A percentile compares a stretch with the other conserved stretches of the same genome.
Evolutionary conservation across 805 yeast species (phyloP).

Genomic region (Yarrowia yakushimensis): DNA sequence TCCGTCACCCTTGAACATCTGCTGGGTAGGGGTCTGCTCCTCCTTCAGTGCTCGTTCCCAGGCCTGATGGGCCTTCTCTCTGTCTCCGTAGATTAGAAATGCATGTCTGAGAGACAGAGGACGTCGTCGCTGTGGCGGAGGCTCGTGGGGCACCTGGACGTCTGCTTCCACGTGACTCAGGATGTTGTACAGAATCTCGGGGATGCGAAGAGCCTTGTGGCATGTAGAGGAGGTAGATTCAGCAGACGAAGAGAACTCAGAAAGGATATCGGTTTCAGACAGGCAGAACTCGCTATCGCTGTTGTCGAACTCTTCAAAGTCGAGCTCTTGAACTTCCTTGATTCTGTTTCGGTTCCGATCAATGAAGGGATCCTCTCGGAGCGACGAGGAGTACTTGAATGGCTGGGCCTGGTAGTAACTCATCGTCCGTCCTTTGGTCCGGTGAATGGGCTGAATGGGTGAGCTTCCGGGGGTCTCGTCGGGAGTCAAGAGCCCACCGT

Average conservation of each 20-base stretch:
- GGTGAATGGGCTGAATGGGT: not conserved
- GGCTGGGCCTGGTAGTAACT: slow-evolving; percentile 14
- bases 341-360: slow-evolving; percentile 17
- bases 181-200: slow-evolving; percentile 68
- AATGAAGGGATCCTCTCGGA: slow-evolving; percentile 19
- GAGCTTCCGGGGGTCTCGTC: slow-evolving; percentile 11
- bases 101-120: slow-evolving; percentile 72
- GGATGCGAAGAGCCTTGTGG: slow-evolving; percentile 59
- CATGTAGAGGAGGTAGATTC: slow-evolving; percentile 14
- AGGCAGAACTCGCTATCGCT: slow-evolving; percentile 2
- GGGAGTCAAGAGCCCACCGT: not conserved
- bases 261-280: slow-evolving; percentile 6
- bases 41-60: slow-evolving; percentile 41
- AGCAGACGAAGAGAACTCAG: not conserved
- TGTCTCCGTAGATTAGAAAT: slow-evolving; percentile 57
- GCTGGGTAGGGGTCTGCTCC: slow-evolving; percentile 25
- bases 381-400: not conserved
- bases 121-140: slow-evolving; percentile 56
- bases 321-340: slow-evolving; percentile 15
- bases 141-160: slow-evolving; percentile 58
- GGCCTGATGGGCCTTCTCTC: slow-evolving; percentile 45
- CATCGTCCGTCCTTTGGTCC: not conserved
- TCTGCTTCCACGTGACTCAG: slow-evolving; percentile 58
- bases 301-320: slow-evolving; percentile 18
- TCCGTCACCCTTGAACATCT: slow-evolving; percentile 25